phyloP scores from a whole-genome alignment of 2,329 filamentous ascomycete species.

The Sarocladium kiliense region DNA sequence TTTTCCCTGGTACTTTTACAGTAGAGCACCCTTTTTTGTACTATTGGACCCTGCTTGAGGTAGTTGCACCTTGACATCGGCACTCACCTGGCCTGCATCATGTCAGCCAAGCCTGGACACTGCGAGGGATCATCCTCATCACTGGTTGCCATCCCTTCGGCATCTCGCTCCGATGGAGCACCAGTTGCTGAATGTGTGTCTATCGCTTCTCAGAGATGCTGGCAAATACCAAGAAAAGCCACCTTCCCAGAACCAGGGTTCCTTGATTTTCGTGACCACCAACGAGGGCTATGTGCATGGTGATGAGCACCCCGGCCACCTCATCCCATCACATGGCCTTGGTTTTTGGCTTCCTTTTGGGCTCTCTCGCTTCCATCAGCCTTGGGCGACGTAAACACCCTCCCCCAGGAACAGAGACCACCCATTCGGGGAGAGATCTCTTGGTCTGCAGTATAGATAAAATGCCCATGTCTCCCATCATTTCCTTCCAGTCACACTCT shows the following conservation, averaged over 20 bases:
- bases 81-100: background rate
- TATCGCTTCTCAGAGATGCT: too few relatives aligned
- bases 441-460: background rate
- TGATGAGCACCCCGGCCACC: too few relatives aligned
- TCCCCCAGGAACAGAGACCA: background rate
- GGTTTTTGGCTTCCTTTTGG: background rate
- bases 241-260: background rate
- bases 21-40: background rate
- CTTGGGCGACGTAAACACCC: constrained; percentile 2
- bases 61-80: background rate
- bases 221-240: too few relatives aligned
- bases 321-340: constrained; percentile 2
- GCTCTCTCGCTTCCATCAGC: background rate
- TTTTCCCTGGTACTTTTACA: too few relatives aligned
- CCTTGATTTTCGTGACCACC: background rate
- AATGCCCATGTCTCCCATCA: background rate
- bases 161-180: background rate
- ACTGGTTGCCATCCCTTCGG: background rate
- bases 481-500: background rate
- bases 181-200: too few relatives aligned
- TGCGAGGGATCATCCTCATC: background rate
- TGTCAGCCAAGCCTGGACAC: background rate
- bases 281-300: too few relatives aligned
- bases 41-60: background rate
- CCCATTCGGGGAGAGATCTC: background rate